Conservation (phyloP, 805 yeast genomes). For the Kazachstania kunashirensis region DNA sequence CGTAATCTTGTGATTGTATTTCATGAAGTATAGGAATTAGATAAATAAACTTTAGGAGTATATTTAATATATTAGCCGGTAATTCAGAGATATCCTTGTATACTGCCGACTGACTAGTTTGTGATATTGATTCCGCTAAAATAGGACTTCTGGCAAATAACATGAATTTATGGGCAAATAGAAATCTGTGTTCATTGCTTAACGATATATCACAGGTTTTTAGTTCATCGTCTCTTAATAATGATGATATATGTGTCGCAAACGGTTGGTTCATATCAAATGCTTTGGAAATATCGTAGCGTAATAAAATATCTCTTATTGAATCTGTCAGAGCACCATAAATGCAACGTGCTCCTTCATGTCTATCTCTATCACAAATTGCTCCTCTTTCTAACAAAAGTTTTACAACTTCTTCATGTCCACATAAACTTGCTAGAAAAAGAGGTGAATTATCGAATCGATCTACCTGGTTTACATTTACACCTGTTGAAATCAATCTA, state of each 20-base stretch:
- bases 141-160: constrained; percentile 31
- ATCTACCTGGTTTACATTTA: constrained; percentile 42
- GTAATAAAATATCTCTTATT: constrained; percentile 48
- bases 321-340: constrained; percentile 68
- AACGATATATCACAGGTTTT: constrained; percentile 23
- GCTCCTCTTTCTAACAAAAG: constrained; percentile 59
- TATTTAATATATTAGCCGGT: constrained; percentile 9
- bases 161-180: constrained; percentile 35
- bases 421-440: constrained; percentile 65
- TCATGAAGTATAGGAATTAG: constrained; percentile 34
- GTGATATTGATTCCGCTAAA: constrained; percentile 13
- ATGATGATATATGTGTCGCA: constrained; percentile 54
- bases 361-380: constrained; percentile 69
- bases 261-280: constrained; percentile 64
- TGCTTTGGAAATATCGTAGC: constrained; percentile 57
- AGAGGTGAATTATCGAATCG: constrained; percentile 70
- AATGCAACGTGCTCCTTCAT: constrained; percentile 68
- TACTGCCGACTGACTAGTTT: no score
- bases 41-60: constrained; percentile 29
- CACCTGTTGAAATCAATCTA: constrained; percentile 43
- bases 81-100: background rate
- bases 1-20: constrained; percentile 25
- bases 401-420: constrained; percentile 57
- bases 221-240: constrained; percentile 14
- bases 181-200: background rate